Percentiles rank a stretch among this genome's conserved stretches.
phyloP scores from a whole-genome alignment of 192 early-diverging fungal species.

The Backusella psychrophila region DNA sequence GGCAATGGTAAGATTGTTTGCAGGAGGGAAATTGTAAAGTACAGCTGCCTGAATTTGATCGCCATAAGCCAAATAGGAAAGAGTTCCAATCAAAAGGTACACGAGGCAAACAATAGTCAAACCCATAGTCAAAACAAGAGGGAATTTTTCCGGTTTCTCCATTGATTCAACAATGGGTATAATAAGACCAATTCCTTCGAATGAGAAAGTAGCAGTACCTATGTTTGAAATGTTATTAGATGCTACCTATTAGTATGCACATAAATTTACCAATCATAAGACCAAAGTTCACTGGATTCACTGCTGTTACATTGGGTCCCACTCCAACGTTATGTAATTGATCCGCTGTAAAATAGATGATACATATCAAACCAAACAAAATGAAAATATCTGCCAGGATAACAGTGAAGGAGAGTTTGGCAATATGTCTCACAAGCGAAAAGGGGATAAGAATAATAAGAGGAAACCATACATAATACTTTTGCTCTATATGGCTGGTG shows the following conservation, averaged over 20 bases:
- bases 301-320: conserved; percentile 47
- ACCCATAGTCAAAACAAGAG: conserved; percentile 61
- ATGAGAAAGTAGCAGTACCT: conserved; percentile 61
- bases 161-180: conserved; percentile 73
- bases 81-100: conserved; percentile 68
- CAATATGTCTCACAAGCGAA: conserved; percentile 65
- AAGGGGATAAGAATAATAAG: conserved; percentile 69
- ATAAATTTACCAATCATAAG: conserved; percentile 69
- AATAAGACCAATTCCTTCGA: conserved; percentile 47
- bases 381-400: conserved; percentile 77
- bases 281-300: conserved; percentile 64
- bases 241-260: conserved; percentile 16
- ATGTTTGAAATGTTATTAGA: conserved; percentile 19
- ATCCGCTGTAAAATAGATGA: conserved; percentile 58
- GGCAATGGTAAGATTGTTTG: conserved; percentile 47
- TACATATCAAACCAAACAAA: conserved; percentile 61
- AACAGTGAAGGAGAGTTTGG: conserved; percentile 50
- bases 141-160: conserved; percentile 78
- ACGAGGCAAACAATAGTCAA: conserved; percentile 64
- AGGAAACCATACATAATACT: conserved; percentile 77
- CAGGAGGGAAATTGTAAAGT: conserved; percentile 75
- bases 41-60: conserved; percentile 74
- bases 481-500: conserved; percentile 52
- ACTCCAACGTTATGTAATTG: conserved; percentile 44
- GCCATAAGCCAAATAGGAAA: conserved; percentile 82